Conservation (phyloP, 106 monocot genomes). For the Alisma plantagoaquatica region DNA sequence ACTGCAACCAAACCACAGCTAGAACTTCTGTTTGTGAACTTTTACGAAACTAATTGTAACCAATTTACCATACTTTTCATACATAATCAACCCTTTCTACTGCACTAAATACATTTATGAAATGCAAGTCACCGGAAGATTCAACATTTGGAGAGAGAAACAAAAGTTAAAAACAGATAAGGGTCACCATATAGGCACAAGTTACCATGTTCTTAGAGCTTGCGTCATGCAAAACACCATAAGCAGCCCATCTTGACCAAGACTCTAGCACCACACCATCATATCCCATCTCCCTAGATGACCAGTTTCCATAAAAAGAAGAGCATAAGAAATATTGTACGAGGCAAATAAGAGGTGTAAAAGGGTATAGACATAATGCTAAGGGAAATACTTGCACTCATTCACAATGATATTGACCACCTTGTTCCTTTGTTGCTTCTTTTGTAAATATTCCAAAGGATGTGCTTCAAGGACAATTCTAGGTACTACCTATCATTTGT, state of each 20-base stretch:
- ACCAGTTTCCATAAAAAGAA: not conserved
- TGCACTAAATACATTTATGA: no score
- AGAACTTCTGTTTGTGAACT: no score
- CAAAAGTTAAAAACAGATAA: no score
- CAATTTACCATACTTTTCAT: no score
- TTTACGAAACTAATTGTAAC: no score
- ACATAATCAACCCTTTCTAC: no score
- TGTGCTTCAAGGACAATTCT: constrained; percentile 78
- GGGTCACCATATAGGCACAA: no score
- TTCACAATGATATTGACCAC: constrained; percentile 52
- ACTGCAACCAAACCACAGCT: no score
- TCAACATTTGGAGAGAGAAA: no score
- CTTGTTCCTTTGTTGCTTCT: constrained; percentile 49
- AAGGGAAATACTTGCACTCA: constrained; percentile 71
- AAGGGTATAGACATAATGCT: not conserved
- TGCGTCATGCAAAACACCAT: constrained; percentile 63
- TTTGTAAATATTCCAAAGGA: constrained; percentile 50
- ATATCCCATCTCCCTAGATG: constrained; percentile 85
- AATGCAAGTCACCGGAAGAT: no score
- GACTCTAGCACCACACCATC: constrained; percentile 97
- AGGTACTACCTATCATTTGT: constrained; percentile 72
- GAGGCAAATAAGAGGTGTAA: not conserved
- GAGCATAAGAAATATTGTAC: not conserved
- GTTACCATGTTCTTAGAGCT: constrained; percentile 56
- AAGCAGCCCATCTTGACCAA: constrained; percentile 88